Conservation (phyloP, 768 basidiomycete genomes). For the Termitomyces sp. region DNA sequence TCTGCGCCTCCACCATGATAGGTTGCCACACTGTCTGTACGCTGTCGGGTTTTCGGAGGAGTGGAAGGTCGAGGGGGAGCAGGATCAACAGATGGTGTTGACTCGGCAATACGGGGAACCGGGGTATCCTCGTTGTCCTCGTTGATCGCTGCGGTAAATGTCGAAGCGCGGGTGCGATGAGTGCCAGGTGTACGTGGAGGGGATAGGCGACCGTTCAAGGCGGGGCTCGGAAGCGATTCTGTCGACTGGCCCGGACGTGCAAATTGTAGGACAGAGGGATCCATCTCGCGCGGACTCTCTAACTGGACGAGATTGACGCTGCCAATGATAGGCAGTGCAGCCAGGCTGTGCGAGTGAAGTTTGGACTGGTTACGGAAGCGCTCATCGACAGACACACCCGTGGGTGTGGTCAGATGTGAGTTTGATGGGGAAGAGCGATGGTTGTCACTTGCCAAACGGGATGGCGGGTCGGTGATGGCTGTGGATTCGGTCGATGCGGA, state of each 20-base stretch:
- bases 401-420: conserved; percentile 24
- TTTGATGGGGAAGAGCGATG: conserved; percentile 9
- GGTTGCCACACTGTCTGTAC: conserved; percentile 55
- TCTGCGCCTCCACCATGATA: conserved; percentile 78
- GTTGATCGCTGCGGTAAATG: conserved; percentile 9
- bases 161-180: conserved; percentile 9
- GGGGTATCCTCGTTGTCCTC: conserved; percentile 11
- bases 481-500: conserved; percentile 42
- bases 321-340: conserved; percentile 30
- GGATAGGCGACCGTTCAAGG: conserved; percentile 26
- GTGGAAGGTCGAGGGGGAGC: neutral
- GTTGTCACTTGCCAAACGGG: conserved; percentile 34
- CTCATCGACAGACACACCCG: conserved; percentile 18
- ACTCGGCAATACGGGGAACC: conserved; percentile 12
- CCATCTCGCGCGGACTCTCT: conserved; percentile 56
- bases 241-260: conserved; percentile 76
- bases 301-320: conserved; percentile 17
- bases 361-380: conserved; percentile 18
- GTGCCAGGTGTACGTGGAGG: conserved; percentile 24
- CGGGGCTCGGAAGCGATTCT: conserved; percentile 52
- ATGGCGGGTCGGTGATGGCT: conserved; percentile 46
- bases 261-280: conserved; percentile 72
- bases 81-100: conserved; percentile 2
- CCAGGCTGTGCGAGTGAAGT: conserved; percentile 27
- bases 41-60: conserved; percentile 21